These are phyloP conservation scores for Citropsis articulata DNA, from an alignment of 345 rosid genomes.

Conservation along the genomic window DNA sequence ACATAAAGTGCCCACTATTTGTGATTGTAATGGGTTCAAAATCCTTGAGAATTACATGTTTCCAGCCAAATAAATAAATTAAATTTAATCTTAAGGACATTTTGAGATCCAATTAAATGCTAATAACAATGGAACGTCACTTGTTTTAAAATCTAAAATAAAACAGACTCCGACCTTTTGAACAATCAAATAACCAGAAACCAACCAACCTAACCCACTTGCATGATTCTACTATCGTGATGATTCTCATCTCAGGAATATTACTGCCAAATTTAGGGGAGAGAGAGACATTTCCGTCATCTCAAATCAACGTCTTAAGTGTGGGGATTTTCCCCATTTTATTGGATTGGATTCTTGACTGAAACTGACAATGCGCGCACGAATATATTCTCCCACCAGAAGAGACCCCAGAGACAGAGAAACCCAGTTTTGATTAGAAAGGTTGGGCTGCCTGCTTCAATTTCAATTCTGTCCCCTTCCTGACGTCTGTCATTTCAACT, in stretches of 20 bases:
- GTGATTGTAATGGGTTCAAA: background rate
- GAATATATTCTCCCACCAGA: background rate
- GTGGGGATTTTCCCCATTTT: background rate
- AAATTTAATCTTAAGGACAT: no score
- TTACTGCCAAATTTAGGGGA: background rate
- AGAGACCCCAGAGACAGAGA: background rate
- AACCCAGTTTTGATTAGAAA: background rate
- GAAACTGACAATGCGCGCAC: background rate
- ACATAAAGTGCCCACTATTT: slow-evolving; percentile 19
- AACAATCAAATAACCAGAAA: no score
- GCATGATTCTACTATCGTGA: background rate
- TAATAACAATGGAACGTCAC: background rate
- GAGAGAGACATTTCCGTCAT: background rate
- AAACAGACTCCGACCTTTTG: background rate
- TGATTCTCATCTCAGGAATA: background rate
- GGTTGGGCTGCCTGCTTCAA: background rate
- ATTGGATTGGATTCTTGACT: background rate
- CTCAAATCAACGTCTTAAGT: background rate
- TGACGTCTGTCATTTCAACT: background rate
- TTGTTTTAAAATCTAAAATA: background rate
- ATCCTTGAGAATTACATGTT: background rate
- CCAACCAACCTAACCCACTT: no score
- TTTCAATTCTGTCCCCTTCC: background rate
- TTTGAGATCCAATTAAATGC: background rate
- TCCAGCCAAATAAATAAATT: no score